Base-by-base conservation (phyloP, 352 stramenopile genomes). In the Globisporangium takayamanum region DNA sequence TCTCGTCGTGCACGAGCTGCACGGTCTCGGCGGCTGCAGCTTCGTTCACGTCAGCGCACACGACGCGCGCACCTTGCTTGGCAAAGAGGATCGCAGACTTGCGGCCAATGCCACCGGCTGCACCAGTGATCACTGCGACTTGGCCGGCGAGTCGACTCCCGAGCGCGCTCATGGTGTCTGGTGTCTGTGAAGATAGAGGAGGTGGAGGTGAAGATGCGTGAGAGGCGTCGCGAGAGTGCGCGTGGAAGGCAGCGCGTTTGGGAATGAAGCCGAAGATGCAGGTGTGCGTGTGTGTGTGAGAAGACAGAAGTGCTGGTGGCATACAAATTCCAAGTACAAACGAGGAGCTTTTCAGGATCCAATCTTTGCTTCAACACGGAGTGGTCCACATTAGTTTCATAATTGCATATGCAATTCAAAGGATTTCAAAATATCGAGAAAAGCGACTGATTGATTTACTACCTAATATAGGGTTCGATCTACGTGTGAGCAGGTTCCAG, bases 21-120 rank as follows among this genome's bases (percentile, higher is more conserved):
- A 68, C 76, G 8, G 85, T 94, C 71, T 92, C 80, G 18, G 71
- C 60, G 2, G 76, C 81, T 2, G 74, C 83, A 15, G 81, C 71
- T 12, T 74, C 69, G 70, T 94, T 90, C 63, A 92, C 60, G 62
- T 94, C 85, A 36, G 74, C 85, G 61, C 82, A 92, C 50, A 95
- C 83, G 51, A 95, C 75, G 44, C 77, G 74, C 25, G 78, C 84
- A 47, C 85, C 85, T 26, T 94, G 72, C 60, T 89, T 84, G 56
- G 85, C 85, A 59, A 94, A 93, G 59, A 93, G 77, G 52, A 93
- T 73, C 25, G 85, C 81, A 18, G 79, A 84, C 61, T 88, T 91
- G 68, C 85, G 79, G 48, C 85, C 85, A 50, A 94, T 93, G 65
- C 85, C 85, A 22, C 80, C 83, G 16, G 72, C 85, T n/a, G 83